Percentiles rank a stretch among this genome's conserved stretches.
Evolutionary conservation across 345 rosid species (phyloP).

Genomic region (Boechera divaricarpa): DNA sequence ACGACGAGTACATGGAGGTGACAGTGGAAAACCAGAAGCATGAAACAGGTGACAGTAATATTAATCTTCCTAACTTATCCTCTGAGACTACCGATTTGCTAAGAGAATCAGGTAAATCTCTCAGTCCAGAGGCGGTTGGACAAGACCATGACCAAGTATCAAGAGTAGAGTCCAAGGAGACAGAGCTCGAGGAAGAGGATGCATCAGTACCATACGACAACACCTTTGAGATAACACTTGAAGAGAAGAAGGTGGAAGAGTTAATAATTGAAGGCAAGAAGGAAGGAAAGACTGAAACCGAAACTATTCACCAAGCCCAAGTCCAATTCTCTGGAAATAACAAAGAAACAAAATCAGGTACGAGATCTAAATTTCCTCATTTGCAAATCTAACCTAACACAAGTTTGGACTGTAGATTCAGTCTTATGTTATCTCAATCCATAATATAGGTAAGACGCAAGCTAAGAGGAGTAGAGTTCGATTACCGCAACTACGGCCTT

Average conservation of each 20-base stretch:
- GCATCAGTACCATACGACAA: conserved; percentile 27
- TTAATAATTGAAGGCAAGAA: conserved; percentile 34
- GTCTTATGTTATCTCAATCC: conserved; percentile 11
- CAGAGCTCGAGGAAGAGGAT: conserved; percentile 24
- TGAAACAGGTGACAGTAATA: conserved; percentile 50
- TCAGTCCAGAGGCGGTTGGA: conserved; percentile 38
- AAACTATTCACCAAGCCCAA: conserved; percentile 35
- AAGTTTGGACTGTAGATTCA: background rate
- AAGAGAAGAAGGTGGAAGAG: conserved; percentile 31
- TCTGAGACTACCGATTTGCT: conserved; percentile 41
- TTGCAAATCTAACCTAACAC: conserved; percentile 13
- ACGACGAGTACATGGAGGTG: conserved; percentile 36
- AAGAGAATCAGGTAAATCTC: conserved; percentile 44
- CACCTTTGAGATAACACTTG: conserved; percentile 27
- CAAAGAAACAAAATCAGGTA: conserved; percentile 41
- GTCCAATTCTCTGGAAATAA: conserved; percentile 27
- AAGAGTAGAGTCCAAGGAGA: conserved; percentile 31
- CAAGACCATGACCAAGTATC: conserved; percentile 42
- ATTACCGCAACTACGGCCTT: conserved; percentile 43
- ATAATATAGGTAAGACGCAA: conserved; percentile 50
- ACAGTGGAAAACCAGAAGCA: conserved; percentile 39
- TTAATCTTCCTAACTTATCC: conserved; percentile 41
- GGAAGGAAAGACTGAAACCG: conserved; percentile 42
- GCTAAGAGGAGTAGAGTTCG: conserved; percentile 43
- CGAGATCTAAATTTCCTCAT: conserved; percentile 12